phyloP scores from a whole-genome alignment of 148 eudicot genomes.

The Fagopyrum homotropicum region DNA sequence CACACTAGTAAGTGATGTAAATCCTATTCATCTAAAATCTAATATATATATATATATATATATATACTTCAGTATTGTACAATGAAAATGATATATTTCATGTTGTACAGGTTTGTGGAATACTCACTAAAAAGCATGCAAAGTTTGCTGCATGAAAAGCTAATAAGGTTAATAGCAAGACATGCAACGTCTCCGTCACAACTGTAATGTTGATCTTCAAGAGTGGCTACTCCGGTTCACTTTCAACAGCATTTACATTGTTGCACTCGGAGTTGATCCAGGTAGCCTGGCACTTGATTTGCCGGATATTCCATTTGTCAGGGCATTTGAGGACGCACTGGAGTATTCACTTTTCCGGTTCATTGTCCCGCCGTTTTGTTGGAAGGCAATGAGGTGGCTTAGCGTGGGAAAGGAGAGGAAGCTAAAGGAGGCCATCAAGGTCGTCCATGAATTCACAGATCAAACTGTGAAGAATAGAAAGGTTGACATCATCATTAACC shows the following conservation, averaged over 20 bases:
- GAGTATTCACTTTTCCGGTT: slow-evolving; percentile 39
- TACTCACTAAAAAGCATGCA: slow-evolving; percentile 34
- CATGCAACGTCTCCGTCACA: neutral
- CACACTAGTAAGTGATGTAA: slow-evolving; percentile 25
- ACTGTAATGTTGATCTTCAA: slow-evolving; percentile 32
- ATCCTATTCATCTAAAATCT: neutral
- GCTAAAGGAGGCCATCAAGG: slow-evolving; percentile 30
- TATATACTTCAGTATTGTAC: neutral
- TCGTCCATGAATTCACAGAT: slow-evolving; percentile 47
- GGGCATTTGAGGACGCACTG: slow-evolving; percentile 48
- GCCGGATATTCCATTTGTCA: slow-evolving; percentile 42
- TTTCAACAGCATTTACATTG: slow-evolving; percentile 45
- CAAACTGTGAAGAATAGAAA: slow-evolving; percentile 40
- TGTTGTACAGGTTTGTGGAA: slow-evolving; percentile 8
- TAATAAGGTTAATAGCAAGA: slow-evolving; percentile 31
- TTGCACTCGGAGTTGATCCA: slow-evolving; percentile 49
- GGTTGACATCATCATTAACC: slow-evolving; percentile 13
- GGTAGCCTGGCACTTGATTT: slow-evolving; percentile 33
- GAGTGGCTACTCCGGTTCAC: slow-evolving; percentile 44
- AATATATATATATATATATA: no score
- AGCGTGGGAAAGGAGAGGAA: slow-evolving; percentile 30
- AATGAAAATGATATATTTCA: neutral
- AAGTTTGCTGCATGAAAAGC: slow-evolving; percentile 39
- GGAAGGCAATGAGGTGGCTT: slow-evolving; percentile 44
- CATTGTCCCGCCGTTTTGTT: slow-evolving; percentile 32